A percentile compares a stretch with the other conserved stretches of the same genome.
These are phyloP conservation scores for Tetrapisispora iriomotensis DNA, from an alignment of 805 yeast species.

Conservation along the genomic window DNA sequence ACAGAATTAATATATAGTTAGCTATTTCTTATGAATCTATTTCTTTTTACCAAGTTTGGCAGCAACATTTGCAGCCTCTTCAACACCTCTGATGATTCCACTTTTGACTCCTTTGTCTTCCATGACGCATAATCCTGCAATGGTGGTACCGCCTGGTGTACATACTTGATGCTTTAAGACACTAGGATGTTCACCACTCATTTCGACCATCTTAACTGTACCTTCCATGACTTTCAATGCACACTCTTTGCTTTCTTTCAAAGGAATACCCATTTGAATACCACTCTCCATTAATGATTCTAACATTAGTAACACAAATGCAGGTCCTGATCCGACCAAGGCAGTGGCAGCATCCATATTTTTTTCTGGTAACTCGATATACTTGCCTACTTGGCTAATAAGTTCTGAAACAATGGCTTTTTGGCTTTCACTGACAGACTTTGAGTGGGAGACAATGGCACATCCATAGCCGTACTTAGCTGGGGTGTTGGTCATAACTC, in stretches of 20 bases:
- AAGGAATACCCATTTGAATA: slow-evolving; percentile 86
- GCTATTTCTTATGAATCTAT: too few species aligned
- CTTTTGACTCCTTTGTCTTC: slow-evolving; percentile 86
- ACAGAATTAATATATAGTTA: too few species aligned
- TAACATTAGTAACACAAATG: slow-evolving; percentile 79
- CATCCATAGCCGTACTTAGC: slow-evolving; percentile 88
- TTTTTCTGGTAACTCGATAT: slow-evolving; percentile 65
- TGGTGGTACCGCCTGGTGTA: slow-evolving; percentile 97
- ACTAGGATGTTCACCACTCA: slow-evolving; percentile 80
- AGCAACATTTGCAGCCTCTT: slow-evolving; percentile 85
- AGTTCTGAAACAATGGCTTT: slow-evolving; percentile 30
- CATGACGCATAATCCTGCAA: slow-evolving; percentile 86
- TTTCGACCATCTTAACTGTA: slow-evolving; percentile 79
- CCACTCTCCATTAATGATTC: slow-evolving; percentile 94
- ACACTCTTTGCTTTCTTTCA: slow-evolving; percentile 67
- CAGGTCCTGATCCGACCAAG: slow-evolving; percentile 93
- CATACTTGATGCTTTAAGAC: slow-evolving; percentile 79
- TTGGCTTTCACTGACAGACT: slow-evolving; percentile 36
- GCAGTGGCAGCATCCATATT: slow-evolving; percentile 96
- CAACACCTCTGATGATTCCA: slow-evolving; percentile 79
- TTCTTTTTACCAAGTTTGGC: slow-evolving; percentile 42
- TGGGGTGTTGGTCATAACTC: slow-evolving; percentile 98
- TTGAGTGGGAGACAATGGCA: slow-evolving; percentile 79
- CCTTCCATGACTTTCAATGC: slow-evolving; percentile 95
- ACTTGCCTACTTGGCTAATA: slow-evolving; percentile 54